Evolutionary conservation across 805 yeast species (phyloP), one percentile per base, ranked within the genome.

Genomic region (Komagataella ulmi): DNA sequence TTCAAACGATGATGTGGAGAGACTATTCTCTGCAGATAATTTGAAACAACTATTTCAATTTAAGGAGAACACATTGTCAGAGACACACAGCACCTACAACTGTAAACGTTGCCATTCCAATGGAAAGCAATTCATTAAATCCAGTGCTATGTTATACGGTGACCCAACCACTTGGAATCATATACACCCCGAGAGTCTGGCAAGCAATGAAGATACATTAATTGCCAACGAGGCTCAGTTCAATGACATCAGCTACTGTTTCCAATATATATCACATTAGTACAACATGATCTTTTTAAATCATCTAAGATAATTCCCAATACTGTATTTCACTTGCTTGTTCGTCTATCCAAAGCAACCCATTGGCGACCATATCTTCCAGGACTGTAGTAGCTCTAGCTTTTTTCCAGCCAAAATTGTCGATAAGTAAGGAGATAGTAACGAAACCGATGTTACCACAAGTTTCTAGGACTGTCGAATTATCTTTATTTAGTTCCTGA

Each of bases 151-250:
- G 96, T 69, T 93, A 40, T 93, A 93, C 63, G 99, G 99, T 56
- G 99, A 93, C 66, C 87, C 98, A 0, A 93, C 97, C 0, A 83
- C 97, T 0, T 91, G 99, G 99, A 91, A 93, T 64, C 99, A 93
- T 68, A 73, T 87, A 53, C 77, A 82, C 54, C 86, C 76, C 54
- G 75, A 71, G 3, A 79, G 76, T 2, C 70, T 93, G 60, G 69
- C 65, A 24, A 67, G 69, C 36, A 86, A 90, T 18, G 86, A 88
- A 58, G 99, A 93, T 62, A 75, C 79, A 54, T 68, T 93, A 50
- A 69, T 93, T 54, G 76, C 79, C 56, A 88, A 85, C 59, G 99
- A 93, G 63, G 68, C 74, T 17, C 74, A 77, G 18, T 76, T 75
- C 57, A 74, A 79, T 44, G 88, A 86, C 49, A 80, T 93, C 18